phyloP scores from a whole-genome alignment of 73 alveolate species.

The Paramecium pentaurelia region DNA sequence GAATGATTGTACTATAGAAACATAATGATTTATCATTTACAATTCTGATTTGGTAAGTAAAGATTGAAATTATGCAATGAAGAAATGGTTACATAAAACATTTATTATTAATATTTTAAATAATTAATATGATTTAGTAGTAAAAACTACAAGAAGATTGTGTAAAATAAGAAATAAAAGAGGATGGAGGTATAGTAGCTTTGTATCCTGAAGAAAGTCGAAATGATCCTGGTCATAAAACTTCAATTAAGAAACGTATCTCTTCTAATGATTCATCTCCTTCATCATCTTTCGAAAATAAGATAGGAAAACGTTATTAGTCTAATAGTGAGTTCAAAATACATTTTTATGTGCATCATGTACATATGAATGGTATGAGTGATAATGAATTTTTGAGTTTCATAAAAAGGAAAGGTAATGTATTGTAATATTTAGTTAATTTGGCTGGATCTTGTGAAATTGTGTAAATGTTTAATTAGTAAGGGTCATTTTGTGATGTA shows the following conservation, averaged over 20 bases:
- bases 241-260: neutral
- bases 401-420: slow-evolving; percentile 1
- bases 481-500: slow-evolving; percentile 42
- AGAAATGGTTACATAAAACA: neutral
- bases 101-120: neutral
- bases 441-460: slow-evolving; percentile 45
- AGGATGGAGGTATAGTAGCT: slow-evolving; percentile 6
- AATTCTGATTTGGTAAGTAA: neutral
- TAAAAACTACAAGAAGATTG: neutral
- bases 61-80: neutral
- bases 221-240: neutral
- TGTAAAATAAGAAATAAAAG: neutral
- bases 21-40: neutral
- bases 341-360: neutral
- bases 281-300: slow-evolving; percentile 1
- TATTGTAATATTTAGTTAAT: slow-evolving; percentile 8
- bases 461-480: slow-evolving; percentile 16
- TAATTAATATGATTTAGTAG: neutral
- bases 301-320: neutral
- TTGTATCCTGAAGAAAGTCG: slow-evolving; percentile 17
- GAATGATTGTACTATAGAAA: neutral
- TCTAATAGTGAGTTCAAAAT: neutral
- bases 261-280: slow-evolving; percentile 6
- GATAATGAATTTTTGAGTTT: slow-evolving; percentile 20
- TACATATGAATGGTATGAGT: slow-evolving; percentile 33